Evolutionary conservation across 257 asterid species (phyloP).

Genomic region (Verbascum thapsus): DNA sequence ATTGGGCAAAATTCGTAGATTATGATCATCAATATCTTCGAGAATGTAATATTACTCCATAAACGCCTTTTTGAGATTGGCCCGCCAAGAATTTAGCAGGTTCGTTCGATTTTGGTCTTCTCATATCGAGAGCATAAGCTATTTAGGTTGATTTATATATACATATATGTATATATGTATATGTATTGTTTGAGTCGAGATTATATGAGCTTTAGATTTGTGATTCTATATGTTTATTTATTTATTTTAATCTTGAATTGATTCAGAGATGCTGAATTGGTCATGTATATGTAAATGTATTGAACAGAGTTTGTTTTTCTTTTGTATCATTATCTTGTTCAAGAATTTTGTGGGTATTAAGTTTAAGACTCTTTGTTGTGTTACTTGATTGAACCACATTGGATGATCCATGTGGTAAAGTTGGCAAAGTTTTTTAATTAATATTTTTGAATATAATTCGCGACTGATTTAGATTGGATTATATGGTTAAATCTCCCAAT

Average conservation of each 20-base stretch:
- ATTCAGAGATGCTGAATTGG: constrained; percentile 30
- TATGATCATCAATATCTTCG: constrained; percentile 52
- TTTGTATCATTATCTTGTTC: neutral
- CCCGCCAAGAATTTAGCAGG: constrained; percentile 26
- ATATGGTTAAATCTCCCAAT: no score
- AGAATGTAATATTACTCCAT: constrained; percentile 65
- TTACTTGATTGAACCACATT: no score
- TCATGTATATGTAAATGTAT: constrained; percentile 20
- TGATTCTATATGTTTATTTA: constrained; percentile 7
- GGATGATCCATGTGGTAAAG: no score
- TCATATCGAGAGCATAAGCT: constrained; percentile 16
- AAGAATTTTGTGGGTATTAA: no score
- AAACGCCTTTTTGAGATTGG: constrained; percentile 15
- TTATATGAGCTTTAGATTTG: constrained; percentile 14
- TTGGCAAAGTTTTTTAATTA: no score
- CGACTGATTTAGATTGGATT: no score
- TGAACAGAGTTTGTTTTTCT: neutral
- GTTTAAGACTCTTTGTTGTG: no score
- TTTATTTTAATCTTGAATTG: constrained; percentile 12
- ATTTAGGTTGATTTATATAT: constrained; percentile 26
- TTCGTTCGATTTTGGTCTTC: constrained; percentile 16
- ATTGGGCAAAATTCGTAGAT: constrained; percentile 52
- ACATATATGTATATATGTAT: no score
- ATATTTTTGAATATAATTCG: no score
- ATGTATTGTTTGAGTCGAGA: neutral